Conservation (phyloP, 2,329 filamentous ascomycete genomes). For the Aureobasidium sp. region DNA sequence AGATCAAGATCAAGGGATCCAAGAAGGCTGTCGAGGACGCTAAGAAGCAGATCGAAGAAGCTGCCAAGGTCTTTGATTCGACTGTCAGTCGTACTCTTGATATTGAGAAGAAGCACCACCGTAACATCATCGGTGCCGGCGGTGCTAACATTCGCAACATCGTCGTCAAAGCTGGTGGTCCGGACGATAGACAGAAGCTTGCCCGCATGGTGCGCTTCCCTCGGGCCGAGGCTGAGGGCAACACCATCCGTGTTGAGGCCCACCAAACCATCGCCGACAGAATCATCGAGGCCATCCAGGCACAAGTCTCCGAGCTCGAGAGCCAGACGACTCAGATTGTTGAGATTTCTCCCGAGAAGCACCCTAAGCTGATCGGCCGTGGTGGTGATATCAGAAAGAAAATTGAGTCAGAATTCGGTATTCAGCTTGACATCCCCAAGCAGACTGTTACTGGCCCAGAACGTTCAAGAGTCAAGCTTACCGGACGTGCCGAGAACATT, state of each 20-base stretch:
- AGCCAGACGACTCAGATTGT: constrained; percentile 82
- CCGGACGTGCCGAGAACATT: constrained; percentile 81
- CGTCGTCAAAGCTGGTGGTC: constrained; percentile 88
- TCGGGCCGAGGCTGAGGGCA: constrained; percentile 78
- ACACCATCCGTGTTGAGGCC: constrained; percentile 89
- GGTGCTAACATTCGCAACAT: constrained; percentile 92
- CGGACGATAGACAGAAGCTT: constrained; percentile 83
- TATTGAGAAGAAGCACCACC: constrained; percentile 95
- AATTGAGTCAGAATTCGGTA: constrained; percentile 86
- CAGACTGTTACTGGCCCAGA: constrained; percentile 74
- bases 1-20: constrained; percentile 93
- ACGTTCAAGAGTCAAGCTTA: constrained; percentile 87
- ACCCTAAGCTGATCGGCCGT: constrained; percentile 90
- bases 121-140: constrained; percentile 86
- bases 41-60: constrained; percentile 90
- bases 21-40: constrained; percentile 92
- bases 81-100: constrained; percentile 88
- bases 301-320: constrained; percentile 84
- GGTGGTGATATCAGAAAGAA: constrained; percentile 88
- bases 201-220: constrained; percentile 96
- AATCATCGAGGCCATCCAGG: constrained; percentile 84
- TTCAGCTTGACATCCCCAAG: constrained; percentile 91
- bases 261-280: constrained; percentile 86
- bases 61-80: constrained; percentile 87
- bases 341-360: constrained; percentile 90